phyloP scores from a whole-genome alignment of 768 basidiomycete genomes.

The Rhodotorula babjevae region DNA sequence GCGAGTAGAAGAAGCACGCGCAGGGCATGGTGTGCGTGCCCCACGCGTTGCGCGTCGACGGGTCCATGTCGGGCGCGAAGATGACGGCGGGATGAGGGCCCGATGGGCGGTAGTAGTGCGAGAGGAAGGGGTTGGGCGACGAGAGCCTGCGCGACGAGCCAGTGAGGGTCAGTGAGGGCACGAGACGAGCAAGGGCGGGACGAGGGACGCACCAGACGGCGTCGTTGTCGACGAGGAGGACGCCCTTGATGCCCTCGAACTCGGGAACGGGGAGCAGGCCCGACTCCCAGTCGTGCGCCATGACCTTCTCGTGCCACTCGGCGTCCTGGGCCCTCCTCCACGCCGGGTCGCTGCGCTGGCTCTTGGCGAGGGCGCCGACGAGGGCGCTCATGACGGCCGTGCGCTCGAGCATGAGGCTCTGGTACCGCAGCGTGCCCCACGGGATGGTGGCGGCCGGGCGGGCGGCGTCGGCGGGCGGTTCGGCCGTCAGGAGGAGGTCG shows the following conservation, averaged over 20 bases:
- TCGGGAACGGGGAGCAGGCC: not conserved
- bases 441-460: not conserved
- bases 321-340: conserved; percentile 15
- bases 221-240: conserved; percentile 38
- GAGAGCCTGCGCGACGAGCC: conserved; percentile 26
- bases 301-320: conserved; percentile 1
- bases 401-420: conserved; percentile 38
- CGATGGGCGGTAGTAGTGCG: conserved; percentile 33
- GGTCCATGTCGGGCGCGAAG: conserved; percentile 36
- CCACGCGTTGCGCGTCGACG: conserved; percentile 30
- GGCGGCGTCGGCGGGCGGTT: not conserved
- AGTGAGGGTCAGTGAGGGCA: not conserved
- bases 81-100: conserved; percentile 33
- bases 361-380: conserved; percentile 29
- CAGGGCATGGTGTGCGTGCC: conserved; percentile 31
- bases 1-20: conserved; percentile 40
- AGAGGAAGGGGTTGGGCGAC: conserved; percentile 25
- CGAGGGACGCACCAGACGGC: conserved; percentile 32
- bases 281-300: conserved; percentile 34
- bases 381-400: conserved; percentile 30
- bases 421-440: conserved; percentile 38
- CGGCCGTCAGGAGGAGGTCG: conserved; percentile 34
- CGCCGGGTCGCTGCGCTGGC: conserved; percentile 23
- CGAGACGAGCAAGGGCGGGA: not conserved
- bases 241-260: conserved; percentile 28